These are phyloP conservation scores for Borovskyia barvae DNA, from an alignment of 208 protist genomes.

Conservation along the genomic window DNA sequence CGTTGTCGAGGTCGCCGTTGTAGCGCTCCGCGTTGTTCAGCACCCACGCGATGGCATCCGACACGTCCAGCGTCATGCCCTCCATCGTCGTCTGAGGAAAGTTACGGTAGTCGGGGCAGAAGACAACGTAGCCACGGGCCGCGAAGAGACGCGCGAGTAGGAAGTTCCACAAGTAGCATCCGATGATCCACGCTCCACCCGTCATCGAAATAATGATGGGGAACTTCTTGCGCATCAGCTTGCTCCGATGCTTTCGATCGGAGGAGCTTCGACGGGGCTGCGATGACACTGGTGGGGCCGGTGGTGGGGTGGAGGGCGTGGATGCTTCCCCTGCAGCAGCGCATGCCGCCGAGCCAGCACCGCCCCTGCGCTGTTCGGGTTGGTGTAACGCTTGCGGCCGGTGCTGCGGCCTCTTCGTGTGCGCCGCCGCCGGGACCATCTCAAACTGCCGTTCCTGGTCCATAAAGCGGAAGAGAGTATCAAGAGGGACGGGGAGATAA, in stretches of 20 bases:
- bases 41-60: conserved; percentile 85
- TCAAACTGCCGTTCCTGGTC: conserved; percentile 43
- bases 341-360: background rate
- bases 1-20: conserved; percentile 77
- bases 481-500: conserved; percentile 70
- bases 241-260: background rate
- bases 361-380: background rate
- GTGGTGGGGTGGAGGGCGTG: no score
- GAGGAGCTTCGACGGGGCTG: background rate
- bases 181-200: conserved; percentile 84
- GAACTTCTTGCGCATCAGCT: conserved; percentile 52
- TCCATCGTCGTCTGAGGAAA: conserved; percentile 90
- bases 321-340: background rate
- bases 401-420: no score
- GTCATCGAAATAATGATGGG: conserved; percentile 74
- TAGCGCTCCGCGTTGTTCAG: conserved; percentile 83
- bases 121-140: conserved; percentile 80
- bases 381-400: background rate
- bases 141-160: conserved; percentile 64
- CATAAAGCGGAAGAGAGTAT: conserved; percentile 70
- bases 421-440: no score
- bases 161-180: conserved; percentile 68
- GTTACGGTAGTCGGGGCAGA: conserved; percentile 93
- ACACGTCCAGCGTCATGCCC: conserved; percentile 88
- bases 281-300: no score